Evolutionary conservation across 257 asterid genomes (phyloP), one percentile per base, ranked within the genome.

Genomic region (Galeopsis tetrahit): DNA sequence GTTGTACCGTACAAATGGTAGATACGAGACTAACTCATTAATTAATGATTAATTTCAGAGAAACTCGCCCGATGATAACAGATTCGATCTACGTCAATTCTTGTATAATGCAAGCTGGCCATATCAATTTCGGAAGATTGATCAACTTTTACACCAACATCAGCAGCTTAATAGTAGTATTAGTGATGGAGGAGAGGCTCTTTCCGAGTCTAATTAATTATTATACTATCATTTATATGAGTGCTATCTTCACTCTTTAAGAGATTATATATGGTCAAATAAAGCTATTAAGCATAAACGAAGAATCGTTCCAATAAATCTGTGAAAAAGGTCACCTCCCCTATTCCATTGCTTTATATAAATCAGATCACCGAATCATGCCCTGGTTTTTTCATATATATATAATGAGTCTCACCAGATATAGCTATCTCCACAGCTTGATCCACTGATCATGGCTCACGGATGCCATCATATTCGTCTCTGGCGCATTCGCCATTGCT

Each of bases 51-150:
- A 21, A 14, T 70, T 79, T 39, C 86, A 83, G 90, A 81, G 87
- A 69, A 83, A 88, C 53, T 88, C 94, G 2, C 80, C 89, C 0
- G 96, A 91, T 33, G 97, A 90, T 75, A 90, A 90, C 61, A 84
- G 92, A 66, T 85, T 73, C 21, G 97, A 88, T 83, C 89, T 82
- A 61, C 87, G 94, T 39, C 92, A 87, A 33, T 82, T 90, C 48
- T 70, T 90, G 21, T 90, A 88, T 70, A 90, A 88, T 38, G 76
- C 74, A 6, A 82, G 85, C 72, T 90, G 97, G 97, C 88, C 93
- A 0, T 82, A 82, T 71, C 96, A 88, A 56, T 88, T 90, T 13
- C 82, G 82, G 39, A 90, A 82, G 79, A 90, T 90, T 55, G 96
- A 90, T 66, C 85, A 85, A 69, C 85, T 87, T 63, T 85, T 87